A percentile compares a stretch with the other conserved stretches of the same genome.
Evolutionary conservation across 176 grass and related monocot species (phyloP).

Genomic region (Avena sativa): DNA sequence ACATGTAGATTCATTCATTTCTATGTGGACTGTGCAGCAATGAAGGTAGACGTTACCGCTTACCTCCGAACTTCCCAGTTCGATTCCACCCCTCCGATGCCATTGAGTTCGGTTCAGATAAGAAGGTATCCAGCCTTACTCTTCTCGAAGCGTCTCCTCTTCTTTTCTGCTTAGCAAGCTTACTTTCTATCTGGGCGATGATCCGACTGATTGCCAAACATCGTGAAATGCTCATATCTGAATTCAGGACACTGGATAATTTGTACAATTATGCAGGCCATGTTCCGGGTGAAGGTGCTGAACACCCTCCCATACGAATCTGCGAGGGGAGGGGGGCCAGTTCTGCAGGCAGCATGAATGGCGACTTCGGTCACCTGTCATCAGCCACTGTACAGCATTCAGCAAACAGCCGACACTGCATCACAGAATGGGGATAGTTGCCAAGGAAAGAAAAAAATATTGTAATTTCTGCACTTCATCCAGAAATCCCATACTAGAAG

Average conservation of each 20-base stretch:
- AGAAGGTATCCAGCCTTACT: constrained; percentile 58
- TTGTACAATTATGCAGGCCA: constrained; percentile 51
- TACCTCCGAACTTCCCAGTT: constrained; percentile 84
- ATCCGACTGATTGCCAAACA: background rate
- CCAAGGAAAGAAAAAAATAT: background rate
- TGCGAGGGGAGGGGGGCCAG: constrained; percentile 40
- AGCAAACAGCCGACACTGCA: constrained; percentile 28
- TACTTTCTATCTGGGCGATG: background rate
- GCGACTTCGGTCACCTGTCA: background rate
- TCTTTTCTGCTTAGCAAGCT: background rate
- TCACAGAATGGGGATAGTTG: constrained; percentile 10
- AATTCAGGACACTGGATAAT: background rate
- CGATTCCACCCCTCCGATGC: constrained; percentile 74
- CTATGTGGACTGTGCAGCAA: constrained; percentile 57
- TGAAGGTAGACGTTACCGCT: constrained; percentile 67
- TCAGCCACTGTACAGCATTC: constrained; percentile 53
- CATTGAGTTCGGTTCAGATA: constrained; percentile 90
- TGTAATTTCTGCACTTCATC: constrained; percentile 37
- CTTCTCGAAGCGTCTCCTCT: background rate
- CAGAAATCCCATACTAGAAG: constrained; percentile 21
- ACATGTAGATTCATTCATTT: constrained; percentile 31
- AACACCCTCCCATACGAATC: constrained; percentile 65
- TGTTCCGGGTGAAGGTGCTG: constrained; percentile 87
- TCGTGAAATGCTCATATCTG: constrained; percentile 13
- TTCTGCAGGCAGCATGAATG: constrained; percentile 77